Percentiles rank a stretch among this genome's conserved stretches.
phyloP scores from a whole-genome alignment of 192 early-diverging fungal genomes.

The Coemansia sp. region DNA sequence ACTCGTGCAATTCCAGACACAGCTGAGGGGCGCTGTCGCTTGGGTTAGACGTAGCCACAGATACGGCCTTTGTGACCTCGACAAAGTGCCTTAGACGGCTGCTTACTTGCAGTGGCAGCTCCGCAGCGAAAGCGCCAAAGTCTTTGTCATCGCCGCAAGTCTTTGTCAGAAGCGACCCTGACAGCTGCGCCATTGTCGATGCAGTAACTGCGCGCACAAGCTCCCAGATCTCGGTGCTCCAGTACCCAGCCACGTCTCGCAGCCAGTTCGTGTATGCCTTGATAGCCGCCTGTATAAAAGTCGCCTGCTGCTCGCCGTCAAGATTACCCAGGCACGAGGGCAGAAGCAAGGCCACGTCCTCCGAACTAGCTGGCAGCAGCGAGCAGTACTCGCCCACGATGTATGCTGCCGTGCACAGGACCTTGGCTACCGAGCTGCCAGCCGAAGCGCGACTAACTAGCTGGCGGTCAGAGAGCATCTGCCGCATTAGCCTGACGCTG shows the following conservation, averaged over 20 bases:
- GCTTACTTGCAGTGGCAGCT: constrained; percentile 79
- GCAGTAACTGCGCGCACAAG: constrained; percentile 30
- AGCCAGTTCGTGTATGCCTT: constrained; percentile 57
- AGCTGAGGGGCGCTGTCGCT: constrained; percentile 54
- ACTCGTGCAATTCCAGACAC: constrained; percentile 60
- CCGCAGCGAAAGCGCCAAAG: constrained; percentile 13
- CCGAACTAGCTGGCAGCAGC: constrained; percentile 56
- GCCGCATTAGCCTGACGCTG: constrained; percentile 75
- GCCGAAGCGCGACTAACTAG: constrained; percentile 69
- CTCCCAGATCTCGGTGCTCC: constrained; percentile 48
- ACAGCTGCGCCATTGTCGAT: constrained; percentile 23
- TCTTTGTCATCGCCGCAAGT: constrained; percentile 4
- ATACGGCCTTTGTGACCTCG: constrained; percentile 33
- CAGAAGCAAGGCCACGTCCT: constrained; percentile 70
- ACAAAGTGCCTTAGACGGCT: constrained; percentile 30
- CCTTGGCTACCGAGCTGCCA: constrained; percentile 64
- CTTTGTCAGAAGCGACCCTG: constrained; percentile 7
- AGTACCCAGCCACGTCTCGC: constrained; percentile 40
- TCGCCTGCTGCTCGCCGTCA: constrained; percentile 27
- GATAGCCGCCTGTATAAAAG: constrained; percentile 47
- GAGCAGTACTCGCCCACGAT: constrained; percentile 87
- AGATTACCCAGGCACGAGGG: constrained; percentile 59
- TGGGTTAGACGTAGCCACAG: constrained; percentile 37
- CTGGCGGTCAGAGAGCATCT: constrained; percentile 66
- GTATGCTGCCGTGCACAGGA: constrained; percentile 89